Evolutionary conservation across 2,329 filamentous ascomycete genomes (phyloP), one percentile per base, ranked within the genome.

Genomic region (Arthrinium phaeospermum): DNA sequence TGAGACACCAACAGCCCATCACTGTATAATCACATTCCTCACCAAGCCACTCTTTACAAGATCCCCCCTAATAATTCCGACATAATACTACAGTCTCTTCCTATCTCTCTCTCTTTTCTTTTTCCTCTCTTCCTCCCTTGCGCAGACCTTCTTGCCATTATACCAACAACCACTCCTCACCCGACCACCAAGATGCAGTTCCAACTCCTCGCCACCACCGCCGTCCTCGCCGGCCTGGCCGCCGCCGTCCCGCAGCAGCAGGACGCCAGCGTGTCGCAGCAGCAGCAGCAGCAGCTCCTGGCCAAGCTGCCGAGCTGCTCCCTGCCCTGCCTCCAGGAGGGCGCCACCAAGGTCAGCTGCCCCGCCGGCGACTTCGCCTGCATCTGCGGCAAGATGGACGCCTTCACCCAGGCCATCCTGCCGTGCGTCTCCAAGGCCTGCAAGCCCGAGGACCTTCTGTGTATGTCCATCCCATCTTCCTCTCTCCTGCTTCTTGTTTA

Each of bases 371-470:
- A 84, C 74, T 75, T 80, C 34, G 71, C 72, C 4, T 85, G 83
- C 76, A 79, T 78, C 71, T 85, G 83, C 75, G 64, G 46, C 67
- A 79, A 82, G 61, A 72, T 81, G 10, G 75, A 80, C 67, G 74
- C 74, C 34, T 79, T 84, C 64, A 80, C 79, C n/a, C 69, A 76
- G 53, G 75, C 74, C 8, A 79, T 80, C 19, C 74, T 78, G 68
- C 81, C 82, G n/a, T 85, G 83, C 72, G 75, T 83, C 34, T 77
- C 79, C 16, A 73, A 77, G 24, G 79, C 70, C 30, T 84, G 82
- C 73, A 74, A 75, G 46, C 73, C 81, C 19, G 75, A 80, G 7
- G 79, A 82, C 16, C 75, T 82, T 24, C 77, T 77, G 47, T 73
- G 82, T 84, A 78, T 19, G 79, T 77, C 1, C 16, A 34, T 37